Evolutionary conservation across 106 monocot genomes (phyloP).

Genomic region (Cymbidium sinense): DNA sequence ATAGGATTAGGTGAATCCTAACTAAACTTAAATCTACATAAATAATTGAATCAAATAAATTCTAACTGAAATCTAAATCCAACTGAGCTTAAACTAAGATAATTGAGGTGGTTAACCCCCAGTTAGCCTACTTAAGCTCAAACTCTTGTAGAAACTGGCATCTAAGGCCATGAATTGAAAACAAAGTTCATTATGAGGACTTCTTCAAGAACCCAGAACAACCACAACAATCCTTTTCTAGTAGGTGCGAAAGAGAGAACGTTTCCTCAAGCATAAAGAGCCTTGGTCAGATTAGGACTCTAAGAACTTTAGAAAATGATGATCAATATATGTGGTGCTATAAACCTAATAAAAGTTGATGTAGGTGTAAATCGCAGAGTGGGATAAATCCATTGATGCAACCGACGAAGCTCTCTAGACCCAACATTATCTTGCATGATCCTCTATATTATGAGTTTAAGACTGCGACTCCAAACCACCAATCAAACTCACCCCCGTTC

Average conservation of each 20-base stretch:
- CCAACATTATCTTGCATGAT: slow-evolving; percentile 7
- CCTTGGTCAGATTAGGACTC: background rate
- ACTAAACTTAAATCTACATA: too few species aligned
- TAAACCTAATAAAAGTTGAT: slow-evolving; percentile 12
- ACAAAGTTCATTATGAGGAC: slow-evolving; percentile 20
- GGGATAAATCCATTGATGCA: slow-evolving; percentile 8
- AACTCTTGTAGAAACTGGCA: slow-evolving; percentile 20
- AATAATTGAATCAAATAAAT: too few species aligned
- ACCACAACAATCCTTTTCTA: slow-evolving; percentile 62
- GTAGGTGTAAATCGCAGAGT: slow-evolving; percentile 29
- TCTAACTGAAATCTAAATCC: too few species aligned
- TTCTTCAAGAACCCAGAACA: slow-evolving; percentile 74
- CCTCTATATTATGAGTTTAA: background rate
- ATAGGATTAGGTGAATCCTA: too few species aligned
- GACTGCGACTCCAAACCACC: background rate
- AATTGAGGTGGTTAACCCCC: too few species aligned
- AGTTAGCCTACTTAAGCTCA: too few species aligned
- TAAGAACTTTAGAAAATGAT: background rate
- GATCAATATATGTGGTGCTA: background rate
- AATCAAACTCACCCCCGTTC: background rate
- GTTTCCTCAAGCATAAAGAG: background rate
- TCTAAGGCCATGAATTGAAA: slow-evolving; percentile 14
- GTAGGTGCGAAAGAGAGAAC: slow-evolving; percentile 8
- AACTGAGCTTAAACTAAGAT: too few species aligned
- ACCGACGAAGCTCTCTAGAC: slow-evolving; percentile 4